Evolutionary conservation across 2,329 filamentous ascomycete genomes (phyloP), one percentile per base, ranked within the genome.

Genomic region (Fusarium phyllophilum): DNA sequence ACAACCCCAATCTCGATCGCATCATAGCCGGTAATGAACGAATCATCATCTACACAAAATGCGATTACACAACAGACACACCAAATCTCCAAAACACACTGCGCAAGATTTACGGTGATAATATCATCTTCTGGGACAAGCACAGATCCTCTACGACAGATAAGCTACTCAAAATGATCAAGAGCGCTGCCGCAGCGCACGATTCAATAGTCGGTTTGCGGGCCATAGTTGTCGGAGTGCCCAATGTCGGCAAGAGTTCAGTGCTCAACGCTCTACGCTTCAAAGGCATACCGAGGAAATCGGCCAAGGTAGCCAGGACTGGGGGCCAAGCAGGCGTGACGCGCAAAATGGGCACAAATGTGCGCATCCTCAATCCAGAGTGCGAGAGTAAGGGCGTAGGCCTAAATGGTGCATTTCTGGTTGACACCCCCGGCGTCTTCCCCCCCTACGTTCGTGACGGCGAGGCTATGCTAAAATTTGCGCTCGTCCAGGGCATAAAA

Each of bases 371-470:
- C 62, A 76, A 80, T 29, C 64, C 80, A 3, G 79, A 77, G 84
- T 87, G 83, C 72, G 83, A 77, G 69, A 83, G 77, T 68, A 84
- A 81, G 24, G 82, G 78, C 8, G 78, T 86, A 29, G 86, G 86
- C 31, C 86, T 88, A 51, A 65, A 65, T 49, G 92, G 92, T 48
- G 92, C 97, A 10, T 97, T 96, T 81, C 84, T 98, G 48, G 85
- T 97, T 54, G 96, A 99, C 83, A 98, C 96, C 0, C 96, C 96
- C 0, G 96, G 96, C 54, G 95, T 99, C 14, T 99, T 98, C 82
- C 90, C 98, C 67, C 96, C 96, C 0, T 97, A 97, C 81, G 93
- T 98, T 34, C 89, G 92, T 0, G 90, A 97, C 78, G 89, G 93
- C 22, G 93, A 96, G 80, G 90, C 91, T 51, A 99, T 99, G 96